Conservation (phyloP, 192 early-diverging fungal genomes). For the Allomyces macrogynus region DNA sequence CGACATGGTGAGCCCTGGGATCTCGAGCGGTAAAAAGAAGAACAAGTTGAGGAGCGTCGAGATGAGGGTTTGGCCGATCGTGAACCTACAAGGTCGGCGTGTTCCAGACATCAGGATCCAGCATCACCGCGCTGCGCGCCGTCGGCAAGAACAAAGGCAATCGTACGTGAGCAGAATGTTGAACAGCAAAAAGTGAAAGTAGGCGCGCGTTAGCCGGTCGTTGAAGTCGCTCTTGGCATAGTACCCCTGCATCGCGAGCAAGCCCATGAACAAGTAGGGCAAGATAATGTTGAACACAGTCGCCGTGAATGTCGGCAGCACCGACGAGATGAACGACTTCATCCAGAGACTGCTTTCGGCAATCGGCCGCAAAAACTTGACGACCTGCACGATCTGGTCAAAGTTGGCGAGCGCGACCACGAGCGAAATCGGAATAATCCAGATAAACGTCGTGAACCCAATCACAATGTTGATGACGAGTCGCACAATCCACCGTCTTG, state of each 20-base stretch:
- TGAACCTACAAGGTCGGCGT: no score
- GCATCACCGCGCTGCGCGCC: no score
- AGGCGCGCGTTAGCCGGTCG: background rate
- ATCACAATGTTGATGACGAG: background rate
- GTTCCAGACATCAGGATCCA: no score
- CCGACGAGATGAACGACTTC: constrained; percentile 13
- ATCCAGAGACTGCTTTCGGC: constrained; percentile 17
- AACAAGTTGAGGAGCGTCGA: background rate
- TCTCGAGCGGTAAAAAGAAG: background rate
- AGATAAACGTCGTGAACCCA: constrained; percentile 28
- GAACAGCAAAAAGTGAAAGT: background rate
- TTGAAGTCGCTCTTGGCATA: background rate
- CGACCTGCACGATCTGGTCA: constrained; percentile 20
- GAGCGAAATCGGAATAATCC: constrained; percentile 38
- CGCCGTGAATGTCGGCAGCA: background rate
- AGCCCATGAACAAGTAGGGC: constrained; percentile 7
- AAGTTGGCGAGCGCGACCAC: constrained; percentile 32
- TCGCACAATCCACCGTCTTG: background rate
- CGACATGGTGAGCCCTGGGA: background rate
- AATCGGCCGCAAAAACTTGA: constrained; percentile 23
- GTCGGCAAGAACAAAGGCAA: constrained; percentile 13
- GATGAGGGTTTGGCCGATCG: background rate
- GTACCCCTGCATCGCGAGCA: background rate
- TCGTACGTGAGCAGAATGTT: background rate
- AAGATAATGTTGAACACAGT: constrained; percentile 18